A percentile compares a stretch with the other conserved stretches of the same genome.
phyloP scores from a whole-genome alignment of 768 basidiomycete species.

The Termitomyces sp. region DNA sequence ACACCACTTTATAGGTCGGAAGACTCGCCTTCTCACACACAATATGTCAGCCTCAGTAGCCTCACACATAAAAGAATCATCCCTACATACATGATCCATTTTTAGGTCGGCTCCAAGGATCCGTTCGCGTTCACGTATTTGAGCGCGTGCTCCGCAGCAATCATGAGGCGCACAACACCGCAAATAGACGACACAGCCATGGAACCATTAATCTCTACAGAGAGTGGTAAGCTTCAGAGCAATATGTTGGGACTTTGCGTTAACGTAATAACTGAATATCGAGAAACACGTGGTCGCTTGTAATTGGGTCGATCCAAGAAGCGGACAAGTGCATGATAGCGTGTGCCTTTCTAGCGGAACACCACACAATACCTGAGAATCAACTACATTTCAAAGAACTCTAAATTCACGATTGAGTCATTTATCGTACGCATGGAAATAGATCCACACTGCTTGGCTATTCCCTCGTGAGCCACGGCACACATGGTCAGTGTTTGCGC shows the following conservation, averaged over 20 bases:
- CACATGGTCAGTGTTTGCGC: neutral
- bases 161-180: neutral
- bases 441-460: neutral
- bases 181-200: neutral
- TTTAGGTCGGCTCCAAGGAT: neutral
- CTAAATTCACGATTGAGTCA: no score
- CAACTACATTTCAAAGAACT: neutral
- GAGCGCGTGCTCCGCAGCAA: neutral
- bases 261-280: neutral
- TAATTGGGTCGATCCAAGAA: neutral
- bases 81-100: neutral
- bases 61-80: neutral
- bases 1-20: neutral
- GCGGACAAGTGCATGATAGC: neutral
- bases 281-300: neutral
- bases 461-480: neutral
- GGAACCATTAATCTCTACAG: neutral
- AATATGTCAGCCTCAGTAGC: neutral
- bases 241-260: neutral
- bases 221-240: neutral
- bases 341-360: neutral
- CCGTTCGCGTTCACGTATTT: neutral
- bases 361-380: neutral
- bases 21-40: neutral
- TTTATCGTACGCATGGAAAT: neutral